phyloP scores from a whole-genome alignment of 108 stramenopile genomes.

The Cyclostephanos invisitatus region DNA sequence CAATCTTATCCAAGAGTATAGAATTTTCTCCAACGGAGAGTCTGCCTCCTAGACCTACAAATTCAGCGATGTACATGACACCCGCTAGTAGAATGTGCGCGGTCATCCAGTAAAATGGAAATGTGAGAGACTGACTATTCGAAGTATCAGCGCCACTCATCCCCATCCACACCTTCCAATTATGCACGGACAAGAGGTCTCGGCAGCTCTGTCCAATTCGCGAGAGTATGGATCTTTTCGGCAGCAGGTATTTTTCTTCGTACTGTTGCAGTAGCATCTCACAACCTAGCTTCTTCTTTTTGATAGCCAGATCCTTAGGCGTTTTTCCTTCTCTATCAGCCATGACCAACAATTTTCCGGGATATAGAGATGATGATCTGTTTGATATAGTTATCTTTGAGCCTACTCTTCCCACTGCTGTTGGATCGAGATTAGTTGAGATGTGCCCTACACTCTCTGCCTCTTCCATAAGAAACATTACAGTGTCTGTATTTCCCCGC shows the following conservation, averaged over 20 bases:
- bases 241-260: constrained; percentile 48
- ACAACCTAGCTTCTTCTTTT: constrained; percentile 75
- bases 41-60: constrained; percentile 47
- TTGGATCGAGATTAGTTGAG: constrained; percentile 4
- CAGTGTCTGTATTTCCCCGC: constrained; percentile 83
- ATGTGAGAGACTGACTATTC: constrained; percentile 62
- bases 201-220: constrained; percentile 27
- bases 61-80: constrained; percentile 49
- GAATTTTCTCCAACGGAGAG: constrained; percentile 34
- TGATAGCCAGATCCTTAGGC: constrained; percentile 74
- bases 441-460: constrained; percentile 19
- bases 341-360: constrained; percentile 45
- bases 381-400: constrained; percentile 22
- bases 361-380: constrained; percentile 19
- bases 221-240: constrained; percentile 28
- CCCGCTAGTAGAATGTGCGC: constrained; percentile 47
- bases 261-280: constrained; percentile 63
- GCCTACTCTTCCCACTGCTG: constrained; percentile 32
- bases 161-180: constrained; percentile 80
- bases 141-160: constrained; percentile 54
- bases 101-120: constrained; percentile 78
- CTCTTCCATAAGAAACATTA: constrained; percentile 75
- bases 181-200: constrained; percentile 52
- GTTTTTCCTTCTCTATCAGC: constrained; percentile 80
- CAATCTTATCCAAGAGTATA: constrained; percentile 62